Conservation (phyloP, 306 rosid species). For the Aeschynomene evenia region DNA sequence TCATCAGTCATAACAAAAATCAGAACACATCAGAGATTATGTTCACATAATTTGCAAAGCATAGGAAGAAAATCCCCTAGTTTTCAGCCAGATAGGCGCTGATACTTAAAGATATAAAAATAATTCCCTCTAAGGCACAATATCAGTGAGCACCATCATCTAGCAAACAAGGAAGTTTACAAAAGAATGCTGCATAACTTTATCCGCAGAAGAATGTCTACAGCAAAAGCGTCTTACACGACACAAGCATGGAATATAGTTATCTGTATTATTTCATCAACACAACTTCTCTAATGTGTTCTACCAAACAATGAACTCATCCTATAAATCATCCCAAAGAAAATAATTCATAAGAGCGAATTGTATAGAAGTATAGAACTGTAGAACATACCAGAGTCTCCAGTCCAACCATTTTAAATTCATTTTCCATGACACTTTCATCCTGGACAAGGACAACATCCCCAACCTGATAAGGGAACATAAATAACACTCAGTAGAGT, state of each 20-base stretch:
- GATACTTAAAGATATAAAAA: constrained; percentile 8
- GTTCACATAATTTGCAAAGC: constrained; percentile 4
- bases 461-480: constrained; percentile 68
- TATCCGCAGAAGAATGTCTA: background rate
- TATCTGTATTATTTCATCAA: constrained; percentile 11
- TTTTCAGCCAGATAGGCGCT: background rate
- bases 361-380: background rate
- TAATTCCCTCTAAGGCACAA: background rate
- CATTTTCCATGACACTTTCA: constrained; percentile 71
- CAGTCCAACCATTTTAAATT: constrained; percentile 72
- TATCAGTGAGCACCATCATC: background rate
- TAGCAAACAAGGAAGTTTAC: background rate
- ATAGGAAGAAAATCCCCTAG: background rate
- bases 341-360: constrained; percentile 1
- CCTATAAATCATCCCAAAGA: constrained; percentile 10
- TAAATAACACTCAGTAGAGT: constrained; percentile 10
- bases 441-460: constrained; percentile 88
- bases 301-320: constrained; percentile 19
- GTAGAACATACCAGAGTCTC: constrained; percentile 73
- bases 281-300: background rate
- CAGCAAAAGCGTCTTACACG: background rate
- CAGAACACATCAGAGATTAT: background rate
- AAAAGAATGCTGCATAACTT: background rate
- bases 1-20: background rate
- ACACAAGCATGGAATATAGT: constrained; percentile 6